Conservation (phyloP, 148 eudicot species). For the Persicaria tinctoria region DNA sequence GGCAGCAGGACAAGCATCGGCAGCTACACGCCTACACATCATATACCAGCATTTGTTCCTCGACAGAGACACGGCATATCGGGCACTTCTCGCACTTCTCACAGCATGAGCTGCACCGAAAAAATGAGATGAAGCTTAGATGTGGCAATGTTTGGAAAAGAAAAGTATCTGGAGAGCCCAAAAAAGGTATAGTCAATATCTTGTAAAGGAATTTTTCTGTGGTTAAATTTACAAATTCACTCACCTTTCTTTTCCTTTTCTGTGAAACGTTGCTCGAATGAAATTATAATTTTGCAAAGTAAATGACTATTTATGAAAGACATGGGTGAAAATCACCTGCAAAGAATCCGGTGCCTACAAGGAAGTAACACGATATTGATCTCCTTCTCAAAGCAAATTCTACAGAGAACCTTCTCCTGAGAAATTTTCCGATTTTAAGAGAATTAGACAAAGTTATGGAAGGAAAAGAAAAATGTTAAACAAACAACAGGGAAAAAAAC, state of each 20-base stretch:
- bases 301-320: not conserved
- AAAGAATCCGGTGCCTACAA: slow-evolving; percentile 78
- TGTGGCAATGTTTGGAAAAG: not conserved
- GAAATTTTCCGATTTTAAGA: not conserved
- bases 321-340: slow-evolving; percentile 45
- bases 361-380: slow-evolving; percentile 78
- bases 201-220: not conserved
- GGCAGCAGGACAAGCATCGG: too few species aligned
- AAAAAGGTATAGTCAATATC: not conserved
- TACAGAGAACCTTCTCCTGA: slow-evolving; percentile 81
- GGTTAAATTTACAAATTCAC: too few species aligned
- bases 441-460: not conserved
- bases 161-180: not conserved
- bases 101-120: slow-evolving; percentile 61
- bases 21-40: too few species aligned
- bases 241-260: not conserved
- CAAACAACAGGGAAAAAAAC: not conserved
- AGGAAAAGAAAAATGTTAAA: too few species aligned
- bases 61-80: not conserved
- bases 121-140: not conserved
- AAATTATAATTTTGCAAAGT: not conserved
- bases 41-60: not conserved
- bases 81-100: slow-evolving; percentile 74
- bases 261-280: not conserved
- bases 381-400: slow-evolving; percentile 91